Conservation (phyloP, 2,329 filamentous ascomycete genomes). For the Aureobasidium leucospermi region DNA sequence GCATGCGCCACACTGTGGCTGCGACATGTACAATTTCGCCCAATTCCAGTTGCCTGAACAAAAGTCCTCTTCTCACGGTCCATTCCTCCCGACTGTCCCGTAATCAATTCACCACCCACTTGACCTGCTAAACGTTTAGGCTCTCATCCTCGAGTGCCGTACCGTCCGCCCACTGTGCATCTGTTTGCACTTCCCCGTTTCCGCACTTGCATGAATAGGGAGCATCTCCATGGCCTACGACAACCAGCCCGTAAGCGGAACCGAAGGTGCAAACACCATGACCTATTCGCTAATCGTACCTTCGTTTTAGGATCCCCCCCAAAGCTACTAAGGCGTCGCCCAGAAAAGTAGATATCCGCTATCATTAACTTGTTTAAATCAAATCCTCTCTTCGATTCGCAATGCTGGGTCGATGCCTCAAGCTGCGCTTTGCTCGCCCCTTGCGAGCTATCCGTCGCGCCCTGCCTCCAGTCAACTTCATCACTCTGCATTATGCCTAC, state of each 20-base stretch:
- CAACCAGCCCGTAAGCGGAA: background rate
- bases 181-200: background rate
- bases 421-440: constrained; percentile 9
- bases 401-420: constrained; percentile 7
- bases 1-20: too few species aligned
- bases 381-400: background rate
- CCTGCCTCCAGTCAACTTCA: constrained; percentile 26
- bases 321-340: constrained; percentile 9
- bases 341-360: background rate
- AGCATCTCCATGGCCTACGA: background rate
- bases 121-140: background rate
- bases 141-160: background rate
- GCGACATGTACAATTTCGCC: too few species aligned
- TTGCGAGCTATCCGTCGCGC: constrained; percentile 9
- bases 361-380: background rate
- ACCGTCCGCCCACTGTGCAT: background rate
- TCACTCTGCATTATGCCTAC: constrained; percentile 56
- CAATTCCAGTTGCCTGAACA: background rate
- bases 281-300: too few species aligned
- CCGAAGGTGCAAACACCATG: too few species aligned
- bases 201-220: constrained; percentile 9
- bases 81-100: background rate
- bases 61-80: background rate
- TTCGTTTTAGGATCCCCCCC: background rate
- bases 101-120: background rate